phyloP scores from a whole-genome alignment of 2,329 filamentous ascomycete species.

The Alternaria sp. region DNA sequence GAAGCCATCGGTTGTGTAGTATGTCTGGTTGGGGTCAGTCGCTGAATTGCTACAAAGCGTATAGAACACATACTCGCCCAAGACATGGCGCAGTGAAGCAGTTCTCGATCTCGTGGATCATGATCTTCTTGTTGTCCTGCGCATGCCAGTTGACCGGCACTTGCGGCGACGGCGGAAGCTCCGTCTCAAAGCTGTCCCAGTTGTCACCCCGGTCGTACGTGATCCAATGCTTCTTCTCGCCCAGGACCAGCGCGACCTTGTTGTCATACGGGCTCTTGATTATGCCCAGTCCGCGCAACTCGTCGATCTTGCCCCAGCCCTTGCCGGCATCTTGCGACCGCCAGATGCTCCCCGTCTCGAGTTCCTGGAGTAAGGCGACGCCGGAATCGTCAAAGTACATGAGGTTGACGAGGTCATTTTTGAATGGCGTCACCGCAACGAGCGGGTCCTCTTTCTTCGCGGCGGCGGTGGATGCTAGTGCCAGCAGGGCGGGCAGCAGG shows the following conservation, averaged over 20 bases:
- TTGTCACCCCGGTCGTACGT: conserved; percentile 82
- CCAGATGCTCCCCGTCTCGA: conserved; percentile 68
- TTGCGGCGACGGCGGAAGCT: conserved; percentile 59
- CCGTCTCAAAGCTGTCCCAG: conserved; percentile 77
- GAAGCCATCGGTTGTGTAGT: conserved; percentile 89
- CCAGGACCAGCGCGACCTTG: conserved; percentile 80
- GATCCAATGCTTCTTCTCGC: conserved; percentile 76
- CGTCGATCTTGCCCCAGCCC: conserved; percentile 72
- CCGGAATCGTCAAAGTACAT: conserved; percentile 94
- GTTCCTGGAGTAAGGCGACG: conserved; percentile 76
- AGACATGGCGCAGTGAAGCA: conserved; percentile 50
- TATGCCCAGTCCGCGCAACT: conserved; percentile 67
- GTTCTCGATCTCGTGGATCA: conserved; percentile 68
- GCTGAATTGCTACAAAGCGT: too few species aligned
- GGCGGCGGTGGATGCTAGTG: conserved; percentile 41
- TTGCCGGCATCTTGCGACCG: conserved; percentile 82
- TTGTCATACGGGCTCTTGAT: conserved; percentile 80
- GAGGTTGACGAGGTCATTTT: conserved; percentile 70
- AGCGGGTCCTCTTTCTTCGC: conserved; percentile 63
- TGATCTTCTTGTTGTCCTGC: conserved; percentile 79
- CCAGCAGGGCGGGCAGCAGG: conserved; percentile 60
- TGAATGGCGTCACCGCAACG: conserved; percentile 70
- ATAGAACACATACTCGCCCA: conserved; percentile 56
- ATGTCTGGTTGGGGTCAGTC: conserved; percentile 48
- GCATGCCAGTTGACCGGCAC: conserved; percentile 81